Evolutionary conservation across 352 stramenopile genomes (phyloP), one percentile per base, ranked within the genome.

Genomic region (Phytophthora sp.): DNA sequence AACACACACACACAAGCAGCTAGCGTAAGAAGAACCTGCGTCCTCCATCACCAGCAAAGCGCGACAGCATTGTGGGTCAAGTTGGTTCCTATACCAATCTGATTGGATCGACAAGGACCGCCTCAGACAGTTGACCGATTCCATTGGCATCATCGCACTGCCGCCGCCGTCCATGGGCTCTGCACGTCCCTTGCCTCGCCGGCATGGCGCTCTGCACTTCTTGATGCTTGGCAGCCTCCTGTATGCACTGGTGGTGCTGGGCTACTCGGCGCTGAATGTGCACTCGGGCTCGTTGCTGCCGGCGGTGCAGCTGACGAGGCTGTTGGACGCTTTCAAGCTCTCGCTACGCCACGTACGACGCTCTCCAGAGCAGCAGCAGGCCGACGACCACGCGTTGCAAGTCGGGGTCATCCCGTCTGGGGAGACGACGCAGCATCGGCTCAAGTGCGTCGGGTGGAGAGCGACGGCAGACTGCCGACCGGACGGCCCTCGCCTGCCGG

Each of bases 401-500:
- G 57, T 66, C 15, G 18, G 43, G 11, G 18, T 60, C 12, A 24
- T 54, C 23, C 57, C 38, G 12, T 49, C 8, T n/a, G 48, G 38
- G 6, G 30, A 41, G 12, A 49, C 48, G 1, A 20, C 5, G 17
- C 38, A 66, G 39, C 46, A 60, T 10, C 34, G 28, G 2, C 42
- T 74, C 9, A 54, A 41, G 23, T 74, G 60, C 30, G 50, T 74
- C 13, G 54, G 60, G 1, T 74, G 66, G 66, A 62, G 49, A 37
- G 48, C 60, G 0, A 74, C 66, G 3, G n/a, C 21, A 0, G 45
- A 53, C 11, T 72, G 66, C 43, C 32, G 26, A 7, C 50, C 66
- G 2, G 35, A 57, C 26, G 66, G 61, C 3, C 50, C 54, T 31
- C 54, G 66, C 30, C 31, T 60, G 3, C 54, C 61, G 5, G 54